phyloP scores from a whole-genome alignment of 129 eudicot species.

The Lactuca sativa region DNA sequence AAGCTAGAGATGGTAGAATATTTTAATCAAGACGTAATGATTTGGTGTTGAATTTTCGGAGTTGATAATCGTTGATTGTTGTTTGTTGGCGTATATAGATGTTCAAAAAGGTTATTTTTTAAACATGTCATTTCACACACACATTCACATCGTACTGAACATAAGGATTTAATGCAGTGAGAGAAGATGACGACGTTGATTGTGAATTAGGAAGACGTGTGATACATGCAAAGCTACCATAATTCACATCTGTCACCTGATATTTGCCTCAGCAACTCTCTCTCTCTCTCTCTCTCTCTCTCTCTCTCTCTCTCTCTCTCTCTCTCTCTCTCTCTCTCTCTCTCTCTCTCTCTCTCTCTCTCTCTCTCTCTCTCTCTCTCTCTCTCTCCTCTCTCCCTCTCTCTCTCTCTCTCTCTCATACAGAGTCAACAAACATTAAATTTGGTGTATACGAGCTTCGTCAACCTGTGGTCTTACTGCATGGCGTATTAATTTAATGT shows the following conservation, averaged over 20 bases:
- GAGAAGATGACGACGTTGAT: background rate
- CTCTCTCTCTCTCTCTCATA: background rate
- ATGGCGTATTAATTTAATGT: background rate
- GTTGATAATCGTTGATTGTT: background rate
- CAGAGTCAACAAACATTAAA: background rate
- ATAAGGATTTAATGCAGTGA: slow-evolving; percentile 7
- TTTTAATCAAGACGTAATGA: background rate
- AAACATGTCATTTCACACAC: too few relatives aligned
- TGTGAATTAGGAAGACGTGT: slow-evolving; percentile 6
- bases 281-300: background rate
- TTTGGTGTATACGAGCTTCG: background rate
- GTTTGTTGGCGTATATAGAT: background rate
- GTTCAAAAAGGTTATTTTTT: too few relatives aligned
- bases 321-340: background rate
- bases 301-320: background rate
- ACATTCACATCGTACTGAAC: background rate
- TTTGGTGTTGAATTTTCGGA: background rate
- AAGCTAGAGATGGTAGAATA: background rate
- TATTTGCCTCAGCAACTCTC: background rate
- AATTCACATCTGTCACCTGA: slow-evolving; percentile 12
- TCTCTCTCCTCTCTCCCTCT: too few relatives aligned
- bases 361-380: too few relatives aligned
- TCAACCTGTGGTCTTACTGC: background rate
- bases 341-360: background rate
- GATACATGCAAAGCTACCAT: slow-evolving; percentile 2